Evolutionary conservation across 441 rosid species (phyloP).

Genomic region (Geranium incanum): DNA sequence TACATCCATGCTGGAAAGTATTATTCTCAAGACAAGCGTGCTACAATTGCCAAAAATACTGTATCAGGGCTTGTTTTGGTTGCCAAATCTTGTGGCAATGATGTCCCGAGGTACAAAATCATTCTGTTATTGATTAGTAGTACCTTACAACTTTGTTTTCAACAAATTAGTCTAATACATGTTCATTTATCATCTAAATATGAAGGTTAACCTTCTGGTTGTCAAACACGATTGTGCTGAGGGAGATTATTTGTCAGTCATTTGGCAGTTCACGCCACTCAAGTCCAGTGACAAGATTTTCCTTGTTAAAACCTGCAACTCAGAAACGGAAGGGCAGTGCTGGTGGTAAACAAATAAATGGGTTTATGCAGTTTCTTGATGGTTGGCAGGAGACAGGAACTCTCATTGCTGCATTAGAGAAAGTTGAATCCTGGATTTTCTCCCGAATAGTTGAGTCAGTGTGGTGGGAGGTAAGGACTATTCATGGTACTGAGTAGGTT

Average conservation of each 20-base stretch:
- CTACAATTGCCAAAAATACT: slow-evolving; percentile 70
- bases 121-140: background rate
- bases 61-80: slow-evolving; percentile 73
- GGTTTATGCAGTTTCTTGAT: slow-evolving; percentile 23
- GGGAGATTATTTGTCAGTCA: slow-evolving; percentile 51
- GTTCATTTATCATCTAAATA: slow-evolving; percentile 12
- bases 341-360: slow-evolving; percentile 31
- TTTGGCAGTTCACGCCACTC: slow-evolving; percentile 31
- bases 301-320: slow-evolving; percentile 26
- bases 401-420: slow-evolving; percentile 60
- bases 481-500: background rate
- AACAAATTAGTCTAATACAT: background rate
- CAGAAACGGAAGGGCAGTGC: slow-evolving; percentile 26
- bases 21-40: slow-evolving; percentile 47
- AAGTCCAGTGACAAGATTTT: slow-evolving; percentile 34
- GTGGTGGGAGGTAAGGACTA: slow-evolving; percentile 86
- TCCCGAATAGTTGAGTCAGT: slow-evolving; percentile 81
- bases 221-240: slow-evolving; percentile 70
- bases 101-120: slow-evolving; percentile 70
- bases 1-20: slow-evolving; percentile 69
- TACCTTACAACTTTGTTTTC: slow-evolving; percentile 18
- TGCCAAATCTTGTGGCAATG: slow-evolving; percentile 94
- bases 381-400: slow-evolving; percentile 57
- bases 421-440: slow-evolving; percentile 91
- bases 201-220: slow-evolving; percentile 92